A percentile compares a stretch with the other conserved stretches of the same genome.
These are phyloP conservation scores for Geranium brycei DNA, from an alignment of 345 rosid genomes.

Conservation along the genomic window DNA sequence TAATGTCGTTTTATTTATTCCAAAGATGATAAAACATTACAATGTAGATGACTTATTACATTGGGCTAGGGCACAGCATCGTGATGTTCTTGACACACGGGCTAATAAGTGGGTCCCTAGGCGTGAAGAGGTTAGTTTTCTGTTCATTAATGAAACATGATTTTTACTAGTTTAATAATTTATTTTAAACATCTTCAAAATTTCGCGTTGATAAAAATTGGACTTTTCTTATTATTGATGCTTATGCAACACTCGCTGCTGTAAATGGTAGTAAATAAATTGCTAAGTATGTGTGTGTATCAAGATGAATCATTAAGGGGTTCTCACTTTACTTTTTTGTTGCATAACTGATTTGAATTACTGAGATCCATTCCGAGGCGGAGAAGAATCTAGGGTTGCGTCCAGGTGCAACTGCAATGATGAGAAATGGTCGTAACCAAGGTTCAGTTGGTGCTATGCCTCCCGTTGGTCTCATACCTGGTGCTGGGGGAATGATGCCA, in stretches of 20 bases:
- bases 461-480: slow-evolving; percentile 64
- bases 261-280: neutral
- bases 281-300: too few species aligned
- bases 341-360: slow-evolving; percentile 25
- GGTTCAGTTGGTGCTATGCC: slow-evolving; percentile 38
- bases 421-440: slow-evolving; percentile 50
- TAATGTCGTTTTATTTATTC: too few species aligned
- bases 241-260: too few species aligned
- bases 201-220: too few species aligned
- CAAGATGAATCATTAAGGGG: neutral
- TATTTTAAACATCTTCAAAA: too few species aligned
- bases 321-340: neutral
- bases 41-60: too few species aligned
- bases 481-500: slow-evolving; percentile 94
- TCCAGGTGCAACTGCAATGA: slow-evolving; percentile 85
- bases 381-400: slow-evolving; percentile 80
- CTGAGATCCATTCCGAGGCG: slow-evolving; percentile 86
- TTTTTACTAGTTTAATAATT: neutral
- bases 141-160: neutral
- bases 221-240: too few species aligned
- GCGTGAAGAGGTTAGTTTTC: slow-evolving; percentile 67
- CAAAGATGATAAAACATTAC: too few species aligned
- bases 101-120: slow-evolving; percentile 77
- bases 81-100: slow-evolving; percentile 73
- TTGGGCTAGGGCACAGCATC: too few species aligned